Conservation (phyloP, 2,329 filamentous ascomycete genomes). For the Graphilbum ipis-grandicollis region DNA sequence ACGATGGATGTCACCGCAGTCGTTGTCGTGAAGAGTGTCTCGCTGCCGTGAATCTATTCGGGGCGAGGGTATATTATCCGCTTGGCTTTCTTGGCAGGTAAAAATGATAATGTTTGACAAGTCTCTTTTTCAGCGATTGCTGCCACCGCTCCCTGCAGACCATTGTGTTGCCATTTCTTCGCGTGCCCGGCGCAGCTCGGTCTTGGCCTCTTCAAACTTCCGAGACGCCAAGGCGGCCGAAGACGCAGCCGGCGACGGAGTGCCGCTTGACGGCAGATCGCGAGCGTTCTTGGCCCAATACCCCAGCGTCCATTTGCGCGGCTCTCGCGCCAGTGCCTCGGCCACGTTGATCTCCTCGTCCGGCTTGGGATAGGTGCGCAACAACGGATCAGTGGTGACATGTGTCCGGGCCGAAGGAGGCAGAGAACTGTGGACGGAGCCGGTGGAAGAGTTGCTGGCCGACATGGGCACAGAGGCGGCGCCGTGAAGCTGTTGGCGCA, state of each 20-base stretch:
- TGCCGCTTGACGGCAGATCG: constrained; percentile 11
- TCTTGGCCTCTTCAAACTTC: constrained; percentile 29
- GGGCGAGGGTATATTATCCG: too few relatives aligned
- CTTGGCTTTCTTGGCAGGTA: too few relatives aligned
- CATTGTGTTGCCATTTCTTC: constrained; percentile 8
- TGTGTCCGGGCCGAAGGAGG: not conserved
- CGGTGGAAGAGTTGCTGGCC: not conserved
- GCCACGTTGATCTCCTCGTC: constrained; percentile 20
- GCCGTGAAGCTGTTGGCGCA: not conserved
- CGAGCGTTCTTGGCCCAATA: constrained; percentile 15
- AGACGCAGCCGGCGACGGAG: constrained; percentile 17
- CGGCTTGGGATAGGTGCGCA: constrained; percentile 23
- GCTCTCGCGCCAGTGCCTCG: constrained; percentile 24
- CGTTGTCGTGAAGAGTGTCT: too few relatives aligned
- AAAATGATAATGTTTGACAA: too few relatives aligned
- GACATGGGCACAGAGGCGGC: not conserved
- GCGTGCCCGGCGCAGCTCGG: constrained; percentile 23
- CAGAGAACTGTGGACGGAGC: not conserved
- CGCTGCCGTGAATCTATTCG: too few relatives aligned
- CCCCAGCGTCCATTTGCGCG: constrained; percentile 21
- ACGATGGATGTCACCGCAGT: too few relatives aligned
- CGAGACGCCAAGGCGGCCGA: constrained; percentile 8
- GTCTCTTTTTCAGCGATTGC: not conserved
- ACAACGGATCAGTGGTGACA: constrained; percentile 15
- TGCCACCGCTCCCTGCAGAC: not conserved